Base-by-base conservation (phyloP, 139 green algal species). In the Tetratostichococcus sp. region DNA sequence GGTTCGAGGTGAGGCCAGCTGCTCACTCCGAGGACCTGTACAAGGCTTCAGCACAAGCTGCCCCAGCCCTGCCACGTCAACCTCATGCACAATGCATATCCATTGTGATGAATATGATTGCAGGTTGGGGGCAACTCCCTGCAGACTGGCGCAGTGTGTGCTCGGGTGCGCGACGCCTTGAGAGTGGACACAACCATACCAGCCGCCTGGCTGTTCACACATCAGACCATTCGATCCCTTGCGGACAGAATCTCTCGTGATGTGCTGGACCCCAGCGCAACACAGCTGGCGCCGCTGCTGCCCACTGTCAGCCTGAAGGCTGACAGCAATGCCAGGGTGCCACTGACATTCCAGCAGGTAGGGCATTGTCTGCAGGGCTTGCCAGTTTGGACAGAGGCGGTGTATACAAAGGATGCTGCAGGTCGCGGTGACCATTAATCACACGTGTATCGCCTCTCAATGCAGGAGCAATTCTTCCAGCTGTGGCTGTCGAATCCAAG, bases 81-180 rank as follows among this genome's bases (percentile, higher is more conserved):
- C n/a, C 14, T 8, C 26, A 2, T 23, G 19, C 50, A 25, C 17
- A 2, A 50, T 11, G 11, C 6, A 50, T 50, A 11, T 50, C 11
- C 6, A 6, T 11, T 50, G 39, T 26, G 11, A 5, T 23, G 11
- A n/a, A 2, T 5, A 4, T 26, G 8, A 6, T 11, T 50, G 8
- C 50, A 62, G 50, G 2, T 62, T 19, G 78, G 78, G 42, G 78
- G 78, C 39, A 83, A 43, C 70, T 79, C 73, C 26, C 74, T 83
- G 43, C 65, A 43, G 70, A 74, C 70, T 35, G 73, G 74, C 30
- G 65, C 62, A 28, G 50, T 82, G 23, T 70, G 42, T 35, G 71
- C 57, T 35, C 58, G 66, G 65, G n/a, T 74, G 8, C 65, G 67
- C 23, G 22, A 28, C 2, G 57, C 70, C 19, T 33, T 74, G 26